These are phyloP conservation scores for Talaromyces trachyspermus DNA, from an alignment of 495 filamentous ascomycete genomes.

Conservation along the genomic window DNA sequence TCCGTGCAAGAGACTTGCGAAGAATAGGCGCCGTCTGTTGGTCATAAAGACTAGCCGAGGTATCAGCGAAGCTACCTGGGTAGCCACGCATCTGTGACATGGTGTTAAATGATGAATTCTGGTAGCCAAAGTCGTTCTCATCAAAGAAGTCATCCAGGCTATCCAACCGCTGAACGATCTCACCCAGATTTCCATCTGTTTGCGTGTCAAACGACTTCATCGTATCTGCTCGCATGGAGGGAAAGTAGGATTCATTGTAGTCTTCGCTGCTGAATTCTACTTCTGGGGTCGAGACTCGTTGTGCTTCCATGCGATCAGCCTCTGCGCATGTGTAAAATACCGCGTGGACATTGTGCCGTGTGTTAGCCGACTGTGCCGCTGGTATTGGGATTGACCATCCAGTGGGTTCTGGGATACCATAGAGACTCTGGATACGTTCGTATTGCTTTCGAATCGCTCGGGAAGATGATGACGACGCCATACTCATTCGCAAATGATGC, in stretches of 20 bases:
- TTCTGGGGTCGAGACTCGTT: slow-evolving; percentile 67
- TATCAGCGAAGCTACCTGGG: slow-evolving; percentile 61
- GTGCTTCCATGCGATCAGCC: slow-evolving; percentile 48
- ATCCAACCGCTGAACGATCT: slow-evolving; percentile 83
- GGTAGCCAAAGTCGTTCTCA: slow-evolving; percentile 36
- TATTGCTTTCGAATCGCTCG: slow-evolving; percentile 86
- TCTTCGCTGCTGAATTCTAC: slow-evolving; percentile 91
- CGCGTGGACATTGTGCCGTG: slow-evolving; percentile 87
- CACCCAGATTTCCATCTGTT: slow-evolving; percentile 68
- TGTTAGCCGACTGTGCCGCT: slow-evolving; percentile 75
- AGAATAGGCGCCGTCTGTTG: slow-evolving; percentile 89
- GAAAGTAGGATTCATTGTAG: slow-evolving; percentile 72
- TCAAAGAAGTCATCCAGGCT: slow-evolving; percentile 96
- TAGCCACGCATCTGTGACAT: slow-evolving; percentile 50
- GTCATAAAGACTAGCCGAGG: slow-evolving; percentile 82
- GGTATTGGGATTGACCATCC: slow-evolving; percentile 97
- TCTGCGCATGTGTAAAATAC: slow-evolving; percentile 84
- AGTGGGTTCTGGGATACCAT: slow-evolving; percentile 90
- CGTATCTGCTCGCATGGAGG: slow-evolving; percentile 67
- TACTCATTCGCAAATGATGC: slow-evolving; percentile 93
- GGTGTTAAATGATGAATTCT: slow-evolving; percentile 35
- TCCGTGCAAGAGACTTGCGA: slow-evolving; percentile 68
- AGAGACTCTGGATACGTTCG: slow-evolving; percentile 86
- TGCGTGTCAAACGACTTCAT: slow-evolving; percentile 87
- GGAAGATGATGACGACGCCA: slow-evolving; percentile 70